Base-by-base conservation (phyloP, 352 stramenopile genomes). In the Globisporangium cystogenes region DNA sequence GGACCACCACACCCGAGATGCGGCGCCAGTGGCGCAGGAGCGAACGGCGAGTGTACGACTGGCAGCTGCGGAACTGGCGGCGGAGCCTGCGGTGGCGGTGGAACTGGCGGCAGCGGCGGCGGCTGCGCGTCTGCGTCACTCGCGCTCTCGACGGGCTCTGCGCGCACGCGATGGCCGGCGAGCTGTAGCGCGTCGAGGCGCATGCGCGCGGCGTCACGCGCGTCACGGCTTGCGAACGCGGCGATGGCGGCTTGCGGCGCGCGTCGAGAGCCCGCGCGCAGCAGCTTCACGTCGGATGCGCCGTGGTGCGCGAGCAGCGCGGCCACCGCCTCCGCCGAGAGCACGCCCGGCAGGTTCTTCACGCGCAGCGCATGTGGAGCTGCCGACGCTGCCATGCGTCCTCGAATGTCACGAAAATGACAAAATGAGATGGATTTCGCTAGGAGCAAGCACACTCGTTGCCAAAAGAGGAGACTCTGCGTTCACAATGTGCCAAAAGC, bases 301-400 rank as follows among this genome's bases (percentile, higher is more conserved):
- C 77, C 82, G 41, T 87, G 87, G 52, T 87, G 78, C 5, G 42
- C 48, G 42, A 93, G 64, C 21, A 93, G 68, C 27, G 76, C 64
- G 18, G 68, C 65, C 20, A 91, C 70, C 10, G 80, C 76, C 7
- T 84, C 65, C 2, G 52, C 49, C 18, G 82, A 87, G 47, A 93
- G 49, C 36, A 68, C 74, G 14, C 60, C 48, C 21, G 82, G 80
- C 10, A 93, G 57, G 56, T 87, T 83, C 39, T 68, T 65, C 18
- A 91, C 69, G 29, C 80, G 76, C 52, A 90, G 62, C 40, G 35
- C 23, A 7, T 46, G 48, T 29, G 27, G 33, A 36, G 31, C 31
- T 36, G 31, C 31, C 4, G 12, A 12, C 33, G 15, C 33, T 0
- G 5, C 14, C 12, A 6, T 8, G 11, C 3, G 31, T n/a, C 33